Conservation (phyloP, 1,284 basidiomycete species). For the Somion occarium region DNA sequence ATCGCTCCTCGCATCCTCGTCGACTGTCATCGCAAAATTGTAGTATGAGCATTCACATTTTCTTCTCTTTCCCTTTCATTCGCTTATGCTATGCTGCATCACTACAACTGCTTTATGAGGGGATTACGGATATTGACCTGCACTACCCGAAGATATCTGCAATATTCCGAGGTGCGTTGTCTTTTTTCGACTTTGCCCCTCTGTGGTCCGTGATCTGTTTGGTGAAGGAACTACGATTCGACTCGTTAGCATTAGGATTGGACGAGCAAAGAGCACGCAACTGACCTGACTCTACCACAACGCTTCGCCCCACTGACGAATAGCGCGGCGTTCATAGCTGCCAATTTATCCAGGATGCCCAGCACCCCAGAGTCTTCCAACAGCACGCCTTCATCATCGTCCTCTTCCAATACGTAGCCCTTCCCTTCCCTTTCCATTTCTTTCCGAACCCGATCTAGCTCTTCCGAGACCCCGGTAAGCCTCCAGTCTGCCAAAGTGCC, state of each 20-base stretch:
- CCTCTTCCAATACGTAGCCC: constrained; percentile 13
- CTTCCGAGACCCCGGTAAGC: constrained; percentile 34
- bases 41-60: constrained; percentile 31
- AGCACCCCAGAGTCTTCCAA: constrained; percentile 39
- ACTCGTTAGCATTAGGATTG: too few relatives aligned
- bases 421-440: constrained; percentile 8
- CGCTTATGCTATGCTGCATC: constrained; percentile 33
- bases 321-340: constrained; percentile 36
- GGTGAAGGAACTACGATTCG: constrained; percentile 35
- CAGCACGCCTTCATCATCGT: constrained; percentile 26
- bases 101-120: constrained; percentile 14
- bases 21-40: constrained; percentile 24
- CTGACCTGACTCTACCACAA: constrained; percentile 36
- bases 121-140: neutral
- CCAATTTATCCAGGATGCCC: constrained; percentile 46
- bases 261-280: too few relatives aligned
- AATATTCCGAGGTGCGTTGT: constrained; percentile 22
- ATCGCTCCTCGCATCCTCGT: constrained; percentile 14
- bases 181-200: constrained; percentile 6
- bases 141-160: constrained; percentile 34
- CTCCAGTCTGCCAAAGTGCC: constrained; percentile 36
- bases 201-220: constrained; percentile 34
- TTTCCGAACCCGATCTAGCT: constrained; percentile 15
- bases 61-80: constrained; percentile 17
- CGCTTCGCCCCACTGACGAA: constrained; percentile 40